Evolutionary conservation across 352 stramenopile species (phyloP).

Genomic region (Pythium myriotylum): DNA sequence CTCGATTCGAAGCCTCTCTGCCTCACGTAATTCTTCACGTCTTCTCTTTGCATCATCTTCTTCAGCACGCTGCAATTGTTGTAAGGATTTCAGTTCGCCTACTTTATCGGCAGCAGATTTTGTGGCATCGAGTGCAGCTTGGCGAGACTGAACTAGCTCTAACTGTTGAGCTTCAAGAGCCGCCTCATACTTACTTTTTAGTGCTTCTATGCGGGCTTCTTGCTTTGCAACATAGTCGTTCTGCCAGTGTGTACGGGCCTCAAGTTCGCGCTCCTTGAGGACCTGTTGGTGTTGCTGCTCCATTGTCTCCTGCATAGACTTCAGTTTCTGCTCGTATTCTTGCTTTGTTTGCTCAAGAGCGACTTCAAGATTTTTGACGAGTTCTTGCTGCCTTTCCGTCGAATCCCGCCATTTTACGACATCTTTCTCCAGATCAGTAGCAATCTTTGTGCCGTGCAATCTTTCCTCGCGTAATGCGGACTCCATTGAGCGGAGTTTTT

Average conservation of each 20-base stretch:
- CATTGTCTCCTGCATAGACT: constrained; percentile 45
- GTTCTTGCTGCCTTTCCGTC: constrained; percentile 63
- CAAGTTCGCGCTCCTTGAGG: constrained; percentile 56
- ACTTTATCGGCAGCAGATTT: constrained; percentile 50
- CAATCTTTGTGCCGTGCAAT: constrained; percentile 37
- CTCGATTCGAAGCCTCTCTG: constrained; percentile 34
- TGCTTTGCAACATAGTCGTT: constrained; percentile 72
- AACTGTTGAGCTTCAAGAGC: constrained; percentile 59
- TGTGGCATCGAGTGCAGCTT: constrained; percentile 52
- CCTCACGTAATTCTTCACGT: constrained; percentile 23
- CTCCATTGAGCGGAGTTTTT: constrained; percentile 36
- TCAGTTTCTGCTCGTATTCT: constrained; percentile 57
- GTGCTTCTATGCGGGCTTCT: constrained; percentile 63
- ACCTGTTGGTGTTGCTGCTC: constrained; percentile 54
- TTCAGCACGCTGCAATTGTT: constrained; percentile 41
- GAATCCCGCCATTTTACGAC: constrained; percentile 41
- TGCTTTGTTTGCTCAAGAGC: constrained; percentile 36
- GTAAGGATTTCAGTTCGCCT: constrained; percentile 41
- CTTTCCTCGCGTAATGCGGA: constrained; percentile 47
- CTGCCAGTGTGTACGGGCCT: constrained; percentile 64
- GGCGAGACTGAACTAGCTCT: constrained; percentile 52
- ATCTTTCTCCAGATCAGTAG: constrained; percentile 57
- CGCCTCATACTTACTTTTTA: constrained; percentile 74
- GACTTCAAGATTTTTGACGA: constrained; percentile 30
- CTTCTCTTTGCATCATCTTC: constrained; percentile 34